A percentile compares a stretch with the other conserved stretches of the same genome.
Evolutionary conservation across 768 basidiomycete genomes (phyloP).

Genomic region (Phaeotremella fagi): DNA sequence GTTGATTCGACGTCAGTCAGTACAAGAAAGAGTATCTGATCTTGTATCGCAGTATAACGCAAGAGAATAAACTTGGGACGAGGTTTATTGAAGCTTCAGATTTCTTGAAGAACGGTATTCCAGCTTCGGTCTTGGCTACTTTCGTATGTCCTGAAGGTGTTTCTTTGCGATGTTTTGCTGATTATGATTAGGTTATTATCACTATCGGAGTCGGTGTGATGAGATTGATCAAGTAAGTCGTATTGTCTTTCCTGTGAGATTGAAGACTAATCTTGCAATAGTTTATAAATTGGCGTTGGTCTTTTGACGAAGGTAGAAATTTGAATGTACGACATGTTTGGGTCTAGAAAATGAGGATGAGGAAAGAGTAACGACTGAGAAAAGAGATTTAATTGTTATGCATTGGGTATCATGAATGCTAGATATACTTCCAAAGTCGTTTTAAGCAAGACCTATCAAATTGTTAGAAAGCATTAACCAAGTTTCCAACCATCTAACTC

Average conservation of each 20-base stretch:
- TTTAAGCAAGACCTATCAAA: conserved; percentile 15
- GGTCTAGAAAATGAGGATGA: no score
- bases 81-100: conserved; percentile 75
- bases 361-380: no score
- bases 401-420: no score
- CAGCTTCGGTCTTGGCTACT: conserved; percentile 85
- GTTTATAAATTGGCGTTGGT: no score
- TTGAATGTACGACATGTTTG: no score
- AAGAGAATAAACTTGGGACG: conserved; percentile 90
- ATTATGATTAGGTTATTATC: conserved; percentile 62
- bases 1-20: background rate
- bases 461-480: conserved; percentile 21
- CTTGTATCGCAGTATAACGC: conserved; percentile 56
- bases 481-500: conserved; percentile 19
- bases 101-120: conserved; percentile 89
- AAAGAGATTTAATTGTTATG: no score
- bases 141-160: conserved; percentile 52
- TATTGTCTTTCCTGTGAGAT: no score
- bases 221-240: conserved; percentile 25
- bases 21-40: background rate
- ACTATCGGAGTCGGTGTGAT: conserved; percentile 71
- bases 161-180: background rate
- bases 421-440: no score
- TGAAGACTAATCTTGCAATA: no score
- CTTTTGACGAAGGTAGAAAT: no score